Conservation (phyloP, 805 yeast genomes). For the Phaffomyces antillensis region DNA sequence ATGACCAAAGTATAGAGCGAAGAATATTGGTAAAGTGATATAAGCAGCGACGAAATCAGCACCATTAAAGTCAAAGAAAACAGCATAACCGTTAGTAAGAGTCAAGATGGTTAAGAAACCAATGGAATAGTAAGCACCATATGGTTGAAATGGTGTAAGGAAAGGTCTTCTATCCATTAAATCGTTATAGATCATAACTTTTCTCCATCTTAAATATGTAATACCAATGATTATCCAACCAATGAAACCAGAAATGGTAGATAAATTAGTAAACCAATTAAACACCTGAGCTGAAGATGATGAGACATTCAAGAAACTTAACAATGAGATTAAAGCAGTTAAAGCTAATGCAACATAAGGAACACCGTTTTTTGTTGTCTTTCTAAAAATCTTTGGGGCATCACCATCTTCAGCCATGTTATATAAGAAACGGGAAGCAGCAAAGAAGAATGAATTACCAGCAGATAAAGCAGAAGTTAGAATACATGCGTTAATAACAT, state of each 20-base stretch:
- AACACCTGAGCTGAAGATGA: constrained; percentile 51
- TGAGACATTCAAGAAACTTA: constrained; percentile 67
- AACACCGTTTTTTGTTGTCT: constrained; percentile 62
- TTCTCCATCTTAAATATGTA: constrained; percentile 62
- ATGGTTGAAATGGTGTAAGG: constrained; percentile 50
- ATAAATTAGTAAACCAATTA: constrained; percentile 68
- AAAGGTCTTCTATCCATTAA: constrained; percentile 51
- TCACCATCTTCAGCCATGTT: constrained; percentile 67
- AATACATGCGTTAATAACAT: constrained; percentile 72
- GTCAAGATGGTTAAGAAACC: constrained; percentile 44
- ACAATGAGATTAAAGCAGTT: constrained; percentile 38
- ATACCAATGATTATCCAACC: constrained; percentile 69
- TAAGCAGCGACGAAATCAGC: constrained; percentile 67
- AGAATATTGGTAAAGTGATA: constrained; percentile 53
- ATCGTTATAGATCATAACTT: constrained; percentile 48
- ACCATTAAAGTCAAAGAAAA: constrained; percentile 40
- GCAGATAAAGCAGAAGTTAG: constrained; percentile 77
- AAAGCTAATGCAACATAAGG: constrained; percentile 49
- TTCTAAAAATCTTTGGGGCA: constrained; percentile 65
- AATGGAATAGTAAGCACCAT: constrained; percentile 48
- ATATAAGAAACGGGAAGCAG: constrained; percentile 67
- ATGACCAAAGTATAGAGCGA: constrained; percentile 52
- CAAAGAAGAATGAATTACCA: constrained; percentile 72
- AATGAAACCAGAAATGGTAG: constrained; percentile 67
- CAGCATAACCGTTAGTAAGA: constrained; percentile 68